These are phyloP conservation scores for Aspergillus egyptiacus DNA, from an alignment of 495 filamentous ascomycete species.

Conservation along the genomic window DNA sequence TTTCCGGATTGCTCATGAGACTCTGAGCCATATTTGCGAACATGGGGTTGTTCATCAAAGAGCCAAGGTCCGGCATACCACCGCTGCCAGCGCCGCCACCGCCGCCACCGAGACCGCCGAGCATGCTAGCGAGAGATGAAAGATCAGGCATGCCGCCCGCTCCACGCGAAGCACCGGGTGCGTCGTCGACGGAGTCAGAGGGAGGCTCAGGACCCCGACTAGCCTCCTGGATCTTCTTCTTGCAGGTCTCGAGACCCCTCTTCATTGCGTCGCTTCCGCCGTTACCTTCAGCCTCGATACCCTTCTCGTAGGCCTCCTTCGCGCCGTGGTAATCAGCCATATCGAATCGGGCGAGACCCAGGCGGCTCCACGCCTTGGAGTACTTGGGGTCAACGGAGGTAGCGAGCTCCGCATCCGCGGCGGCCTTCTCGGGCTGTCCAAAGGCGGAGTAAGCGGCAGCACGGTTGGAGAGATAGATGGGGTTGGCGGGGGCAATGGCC, in stretches of 20 bases:
- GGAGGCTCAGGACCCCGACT: constrained; percentile 45
- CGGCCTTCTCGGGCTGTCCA: constrained; percentile 73
- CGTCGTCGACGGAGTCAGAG: constrained; percentile 44
- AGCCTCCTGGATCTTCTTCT: constrained; percentile 69
- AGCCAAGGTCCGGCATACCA: constrained; percentile 78
- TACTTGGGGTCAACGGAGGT: constrained; percentile 82
- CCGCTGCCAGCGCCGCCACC: constrained; percentile 63
- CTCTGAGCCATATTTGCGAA: constrained; percentile 94
- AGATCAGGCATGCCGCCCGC: constrained; percentile 78
- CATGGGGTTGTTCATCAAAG: constrained; percentile 97
- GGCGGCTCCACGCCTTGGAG: constrained; percentile 90
- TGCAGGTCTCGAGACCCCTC: constrained; percentile 88
- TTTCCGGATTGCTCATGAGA: constrained; percentile 89
- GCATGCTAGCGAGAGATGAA: constrained; percentile 61
- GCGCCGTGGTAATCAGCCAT: constrained; percentile 81
- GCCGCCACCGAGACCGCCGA: constrained; percentile 58
- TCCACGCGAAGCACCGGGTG: constrained; percentile 40
- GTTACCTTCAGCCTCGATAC: constrained; percentile 89
- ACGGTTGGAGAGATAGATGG: constrained; percentile 96
- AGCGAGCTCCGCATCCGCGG: constrained; percentile 81
- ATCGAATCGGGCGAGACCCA: constrained; percentile 85
- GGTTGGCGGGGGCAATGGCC: constrained; percentile 71
- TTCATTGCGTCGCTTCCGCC: constrained; percentile 81
- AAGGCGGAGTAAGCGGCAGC: constrained; percentile 83
- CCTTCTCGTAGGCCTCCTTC: constrained; percentile 91